Evolutionary conservation across 805 yeast species (phyloP), one percentile per base, ranked within the genome.

Genomic region (Candida hungchunana): DNA sequence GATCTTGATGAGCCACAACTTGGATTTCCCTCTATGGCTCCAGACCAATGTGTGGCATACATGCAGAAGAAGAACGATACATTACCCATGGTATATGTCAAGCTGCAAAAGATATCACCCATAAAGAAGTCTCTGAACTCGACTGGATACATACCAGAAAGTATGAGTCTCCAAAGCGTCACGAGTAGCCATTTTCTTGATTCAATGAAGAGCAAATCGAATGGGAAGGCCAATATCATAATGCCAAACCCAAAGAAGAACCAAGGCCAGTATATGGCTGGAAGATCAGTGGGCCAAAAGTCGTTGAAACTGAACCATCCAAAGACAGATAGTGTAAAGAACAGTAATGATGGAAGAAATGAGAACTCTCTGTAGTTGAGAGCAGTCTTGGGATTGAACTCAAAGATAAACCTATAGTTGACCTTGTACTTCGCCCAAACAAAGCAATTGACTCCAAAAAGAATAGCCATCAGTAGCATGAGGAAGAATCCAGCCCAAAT

Each of bases 111-210:
- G 20, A 93, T 79, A 59, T 93, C 98, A 15, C 97, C 98, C 31
- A 90, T 44, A 56, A 86, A 87, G 67, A 93, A 90, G 60, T 93
- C 98, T 38, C 89, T 71, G 55, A 93, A 93, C 61, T 90, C 97
- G 36, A 93, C 97, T 0, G 97, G 96, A 52, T 82, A 93, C 27
- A 88, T 66, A 0, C 97, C 97, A 1, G 95, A 82, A 8, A 84
- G 66, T 0, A 81, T 21, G 32, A 93, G 63, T 51, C 98, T 69
- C 69, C 89, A 74, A 1, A 79, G 37, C 0, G 94, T 79, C 11
- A 79, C 61, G 14, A 81, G 64, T 3, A 90, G 50, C 97, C 97
- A 93, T 39, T 69, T 69, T 46, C 97, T 70, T 8, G 95, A 71
- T n/a, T 73, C 60, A 24, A 73, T 67, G 49, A 66, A 79, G 27